Conservation (phyloP, 2,329 filamentous ascomycete species). For the Aureobasidium sp. region DNA sequence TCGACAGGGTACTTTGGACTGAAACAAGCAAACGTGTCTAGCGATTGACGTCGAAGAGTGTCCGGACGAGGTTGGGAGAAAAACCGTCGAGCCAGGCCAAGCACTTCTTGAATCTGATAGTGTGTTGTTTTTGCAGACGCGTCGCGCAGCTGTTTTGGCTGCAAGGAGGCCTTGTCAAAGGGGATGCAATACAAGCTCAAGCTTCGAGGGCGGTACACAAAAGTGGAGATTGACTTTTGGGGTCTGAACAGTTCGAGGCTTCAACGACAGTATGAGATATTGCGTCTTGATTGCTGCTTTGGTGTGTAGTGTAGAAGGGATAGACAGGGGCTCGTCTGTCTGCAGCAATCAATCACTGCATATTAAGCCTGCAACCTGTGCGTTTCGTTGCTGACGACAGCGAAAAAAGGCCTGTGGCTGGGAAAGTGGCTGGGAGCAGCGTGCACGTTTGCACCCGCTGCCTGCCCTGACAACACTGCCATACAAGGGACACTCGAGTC, state of each 20-base stretch:
- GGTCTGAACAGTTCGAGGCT: background rate
- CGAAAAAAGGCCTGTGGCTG: constrained; percentile 5
- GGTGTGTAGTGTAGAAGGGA: background rate
- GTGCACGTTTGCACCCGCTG: background rate
- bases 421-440: background rate
- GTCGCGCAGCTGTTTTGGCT: background rate
- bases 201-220: background rate
- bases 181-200: background rate
- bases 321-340: background rate
- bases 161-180: background rate
- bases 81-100: background rate
- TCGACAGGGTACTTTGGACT: background rate
- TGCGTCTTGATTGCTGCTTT: background rate
- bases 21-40: constrained; percentile 12
- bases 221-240: background rate
- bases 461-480: background rate
- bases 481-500: background rate
- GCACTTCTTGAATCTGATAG: background rate
- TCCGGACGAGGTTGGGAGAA: background rate
- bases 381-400: background rate
- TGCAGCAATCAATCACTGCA: background rate
- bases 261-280: background rate
- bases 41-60: background rate
- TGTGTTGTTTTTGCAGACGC: background rate
- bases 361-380: constrained; percentile 5